Conservation (phyloP, 306 rosid species). For the Vachellia collinsii region DNA sequence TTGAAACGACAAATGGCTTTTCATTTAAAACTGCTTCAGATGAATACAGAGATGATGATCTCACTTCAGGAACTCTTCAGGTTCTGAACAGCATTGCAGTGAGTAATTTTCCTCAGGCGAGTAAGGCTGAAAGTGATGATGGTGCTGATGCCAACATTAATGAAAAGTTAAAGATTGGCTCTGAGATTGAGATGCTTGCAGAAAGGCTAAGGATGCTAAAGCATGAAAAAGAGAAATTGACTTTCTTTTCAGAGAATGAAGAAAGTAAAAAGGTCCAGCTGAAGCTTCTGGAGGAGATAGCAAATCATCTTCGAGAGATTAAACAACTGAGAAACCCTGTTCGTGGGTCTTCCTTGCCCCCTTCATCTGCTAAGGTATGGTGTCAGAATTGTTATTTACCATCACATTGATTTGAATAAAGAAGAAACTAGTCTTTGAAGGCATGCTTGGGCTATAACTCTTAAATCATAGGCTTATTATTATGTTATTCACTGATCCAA, state of each 20-base stretch:
- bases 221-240: constrained; percentile 44
- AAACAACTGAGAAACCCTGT: constrained; percentile 44
- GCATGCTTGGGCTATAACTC: constrained; percentile 19
- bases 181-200: constrained; percentile 49
- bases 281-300: constrained; percentile 54
- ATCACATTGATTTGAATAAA: constrained; percentile 7
- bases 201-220: constrained; percentile 51
- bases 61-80: constrained; percentile 36
- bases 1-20: constrained; percentile 37
- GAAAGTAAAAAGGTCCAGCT: constrained; percentile 42
- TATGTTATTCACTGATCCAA: constrained; percentile 9
- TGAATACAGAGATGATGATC: constrained; percentile 30
- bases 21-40: constrained; percentile 36
- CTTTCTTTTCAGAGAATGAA: constrained; percentile 41
- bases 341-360: constrained; percentile 47
- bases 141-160: constrained; percentile 29
- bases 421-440: constrained; percentile 21
- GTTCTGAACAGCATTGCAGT: constrained; percentile 13
- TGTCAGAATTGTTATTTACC: constrained; percentile 15
- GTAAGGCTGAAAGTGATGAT: constrained; percentile 22
- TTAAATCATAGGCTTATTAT: constrained; percentile 33
- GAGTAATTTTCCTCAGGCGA: constrained; percentile 29
- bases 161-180: constrained; percentile 50
- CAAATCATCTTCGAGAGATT: constrained; percentile 39
- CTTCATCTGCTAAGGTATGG: constrained; percentile 58